Evolutionary conservation across 1,139 yeast species (phyloP), one percentile per base, ranked within the genome.

Genomic region (Debaryomycetaceae sp.): DNA sequence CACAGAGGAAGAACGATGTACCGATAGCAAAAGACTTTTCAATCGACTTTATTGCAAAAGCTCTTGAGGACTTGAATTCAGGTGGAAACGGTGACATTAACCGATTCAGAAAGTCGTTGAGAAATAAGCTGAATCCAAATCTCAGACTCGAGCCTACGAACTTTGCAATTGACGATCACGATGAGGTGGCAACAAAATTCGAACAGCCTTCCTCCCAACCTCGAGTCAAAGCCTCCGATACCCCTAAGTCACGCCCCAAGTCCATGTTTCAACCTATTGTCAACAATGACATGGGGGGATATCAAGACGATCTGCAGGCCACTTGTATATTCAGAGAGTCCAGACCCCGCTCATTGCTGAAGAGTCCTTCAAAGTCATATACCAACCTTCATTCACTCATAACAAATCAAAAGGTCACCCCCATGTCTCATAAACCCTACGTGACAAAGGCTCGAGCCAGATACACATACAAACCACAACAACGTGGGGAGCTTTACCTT

Each of bases 401-500:
- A 24, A 53, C 54, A 44, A 57, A 62, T 33, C 58, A 54, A 37
- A 53, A 52, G 31, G 52, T 66, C 49, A 54, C 72, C 34, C 60
- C 78, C 59, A 42, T 64, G 55, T 53, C 78, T 54, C 79, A 78
- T 7, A 70, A 76, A 42, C 78, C 78, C 17, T 86, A 81, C 30
- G 56, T 84, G 6, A 62, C 75, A 39, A 83, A 85, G 56, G 82
- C 85, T 7, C 76, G 72, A 44, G 95, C 96, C 0, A 72, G 78
- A 48, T 88, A 84, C 57, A 82, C 82, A 40, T 89, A 86, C 65
- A 75, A 78, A 35, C 90, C 95, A 1, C 85, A 82, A 23, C 84
- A 86, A 42, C 85, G 84, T n/a, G 93, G 87, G 41, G 97, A 89
- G 56, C 75, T 88, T 8, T 68, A 75, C 14, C 88, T 89, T 72